Evolutionary conservation across 352 stramenopile genomes (phyloP), one percentile per base, ranked within the genome.

Genomic region (Phytophthora niederhauseri): DNA sequence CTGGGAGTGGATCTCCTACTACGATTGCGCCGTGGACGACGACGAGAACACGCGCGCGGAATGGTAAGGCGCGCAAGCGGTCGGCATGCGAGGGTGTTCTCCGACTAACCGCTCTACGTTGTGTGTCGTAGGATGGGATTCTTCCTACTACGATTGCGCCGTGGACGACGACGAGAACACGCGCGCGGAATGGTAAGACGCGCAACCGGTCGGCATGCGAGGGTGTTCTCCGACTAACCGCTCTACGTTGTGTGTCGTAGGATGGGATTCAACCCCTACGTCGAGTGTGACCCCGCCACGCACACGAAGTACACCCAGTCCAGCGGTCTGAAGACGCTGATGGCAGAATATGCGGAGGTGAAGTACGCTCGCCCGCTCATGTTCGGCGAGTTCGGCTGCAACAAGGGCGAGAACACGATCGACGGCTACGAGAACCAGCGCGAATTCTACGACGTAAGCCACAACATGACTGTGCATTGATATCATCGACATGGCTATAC

Each of bases 361-460:
- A 74, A 70, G 1, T 90, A 91, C 60, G 70, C 78, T 36, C 77
- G 77, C 0, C 82, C 83, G 1, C 62, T 94, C 30, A 89, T 95
- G 75, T 90, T 94, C 60, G 81, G 82, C 43, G 87, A 95, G 64
- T 95, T 89, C 64, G 87, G 85, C 19, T 95, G 85, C 70, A 92
- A 91, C 67, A 74, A 78, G 8, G 82, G 83, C 22, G 58, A 36
- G 1, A 90, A 92, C 62, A 93, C 87, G 1, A 70, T 95, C 49
- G 77, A 92, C n/a, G 82, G 79, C 17, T 93, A 72, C 58, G 77
- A 89, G 52, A 87, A 85, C 51, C 84, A 93, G 73, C 87, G 85
- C 49, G 65, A 58, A 14, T 93, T 91, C 56, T 80, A 79, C 41
- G 82, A 93, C 28, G 80, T 82, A 73, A 58, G 76, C n/a, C n/a